Conservation (phyloP, 805 yeast genomes). For the Saccharomycopsis sp. region DNA sequence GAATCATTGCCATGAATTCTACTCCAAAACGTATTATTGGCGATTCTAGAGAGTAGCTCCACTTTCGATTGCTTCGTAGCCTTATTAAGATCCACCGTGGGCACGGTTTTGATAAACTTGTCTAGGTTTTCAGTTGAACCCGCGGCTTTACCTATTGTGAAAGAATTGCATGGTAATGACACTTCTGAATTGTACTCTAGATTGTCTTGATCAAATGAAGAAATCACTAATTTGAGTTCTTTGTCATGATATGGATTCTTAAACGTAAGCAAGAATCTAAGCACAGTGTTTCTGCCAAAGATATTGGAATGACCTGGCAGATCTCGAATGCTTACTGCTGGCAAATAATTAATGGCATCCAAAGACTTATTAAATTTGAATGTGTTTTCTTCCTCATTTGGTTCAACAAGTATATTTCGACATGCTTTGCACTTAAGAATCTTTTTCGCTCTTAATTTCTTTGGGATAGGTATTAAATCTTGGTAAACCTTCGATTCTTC, state of each 20-base stretch:
- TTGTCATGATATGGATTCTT: slow-evolving; percentile 8
- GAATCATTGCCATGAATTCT: not conserved
- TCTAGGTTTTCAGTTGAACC: not conserved
- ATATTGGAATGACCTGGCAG: slow-evolving; percentile 1
- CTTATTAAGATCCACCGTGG: slow-evolving; percentile 8
- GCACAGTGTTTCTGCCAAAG: not conserved
- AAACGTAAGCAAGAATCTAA: slow-evolving; percentile 1
- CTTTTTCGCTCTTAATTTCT: slow-evolving; percentile 20
- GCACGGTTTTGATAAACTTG: slow-evolving; percentile 9
- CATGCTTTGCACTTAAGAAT: slow-evolving; percentile 25
- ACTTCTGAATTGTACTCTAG: slow-evolving; percentile 11
- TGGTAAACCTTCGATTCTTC: slow-evolving; percentile 1
- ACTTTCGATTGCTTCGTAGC: slow-evolving; percentile 8
- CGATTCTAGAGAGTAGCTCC: slow-evolving; percentile 6
- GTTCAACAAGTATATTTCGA: slow-evolving; percentile 20
- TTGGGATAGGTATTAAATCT: slow-evolving; percentile 22
- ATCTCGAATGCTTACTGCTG: slow-evolving; percentile 21
- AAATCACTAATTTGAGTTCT: slow-evolving; percentile 10
- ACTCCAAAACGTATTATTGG: slow-evolving; percentile 3
- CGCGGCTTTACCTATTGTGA: slow-evolving; percentile 4
- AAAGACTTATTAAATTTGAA: slow-evolving; percentile 21
- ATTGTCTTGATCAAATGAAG: slow-evolving; percentile 14
- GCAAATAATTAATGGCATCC: slow-evolving; percentile 24
- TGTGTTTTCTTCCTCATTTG: slow-evolving; percentile 22
- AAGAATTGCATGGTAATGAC: slow-evolving; percentile 14